Base-by-base conservation (phyloP, 2,329 filamentous ascomycete species). In the Ophiostoma sp. region DNA sequence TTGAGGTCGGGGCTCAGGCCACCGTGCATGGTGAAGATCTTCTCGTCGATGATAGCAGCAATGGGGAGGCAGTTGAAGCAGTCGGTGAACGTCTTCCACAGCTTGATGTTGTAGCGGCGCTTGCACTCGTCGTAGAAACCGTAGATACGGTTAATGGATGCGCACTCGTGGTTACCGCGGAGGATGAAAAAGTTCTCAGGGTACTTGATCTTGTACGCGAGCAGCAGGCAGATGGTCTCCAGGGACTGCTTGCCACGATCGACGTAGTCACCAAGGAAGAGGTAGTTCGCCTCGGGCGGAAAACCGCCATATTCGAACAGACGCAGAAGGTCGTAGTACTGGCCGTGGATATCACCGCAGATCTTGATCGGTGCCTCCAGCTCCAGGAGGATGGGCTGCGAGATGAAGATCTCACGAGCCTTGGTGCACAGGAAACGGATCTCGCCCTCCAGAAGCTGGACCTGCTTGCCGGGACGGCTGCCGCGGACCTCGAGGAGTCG, bases 91-190 rank as follows among this genome's bases (percentile, higher is more conserved):
- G 95, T 98, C 89, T 99, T 99, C 95, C 95, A 98, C 75, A 98
- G 89, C 89, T 98, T 98, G 87, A 98, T 97, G 85, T 98, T 99
- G 87, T 97, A 98, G 79, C 95, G 90, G 81, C 96, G 92, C 88
- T 99, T 99, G 91, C 95, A 99, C 85, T 99, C 95, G 81, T 99
- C 96, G 87, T 99, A 99, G 87, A 99, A 99, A 75, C 96, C 96
- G 83, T 99, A 99, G 84, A 98, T 97, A 81, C 96, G 94, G 87
- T 97, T 99, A 87, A 99, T 97, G 71, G 93, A 97, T 74, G 96
- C 96, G 85, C 96, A 98, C 85, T 99, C 96, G 87, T 99, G 96
- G 87, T 99, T 99, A 76, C 96, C 96, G 78, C 96, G 94, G 74
- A 99, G 90, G 78, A 99, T 93, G 87, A 99, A 99, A 87, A 99